phyloP scores from a whole-genome alignment of 108 stramenopile species.

The Parmales sp. region DNA sequence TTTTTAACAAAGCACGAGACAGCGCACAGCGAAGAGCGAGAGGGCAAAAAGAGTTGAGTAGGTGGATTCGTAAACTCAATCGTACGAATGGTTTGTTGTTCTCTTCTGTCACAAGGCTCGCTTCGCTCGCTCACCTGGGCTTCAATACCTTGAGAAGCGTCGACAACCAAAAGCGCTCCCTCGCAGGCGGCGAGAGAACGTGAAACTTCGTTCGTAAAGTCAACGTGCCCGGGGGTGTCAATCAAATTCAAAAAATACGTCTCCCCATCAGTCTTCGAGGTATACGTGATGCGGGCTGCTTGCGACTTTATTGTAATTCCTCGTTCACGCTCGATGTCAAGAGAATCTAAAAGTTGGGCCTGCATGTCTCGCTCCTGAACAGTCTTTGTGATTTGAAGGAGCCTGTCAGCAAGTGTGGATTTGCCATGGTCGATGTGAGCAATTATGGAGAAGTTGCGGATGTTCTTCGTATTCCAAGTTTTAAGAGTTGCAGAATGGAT shows the following conservation, averaged over 20 bases:
- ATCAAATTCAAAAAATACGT: conserved; percentile 66
- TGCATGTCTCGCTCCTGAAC: conserved; percentile 83
- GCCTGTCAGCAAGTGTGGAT: conserved; percentile 87
- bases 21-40: too few relatives aligned
- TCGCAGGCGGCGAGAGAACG: conserved; percentile 95
- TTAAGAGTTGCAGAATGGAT: background rate
- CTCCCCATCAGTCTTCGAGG: conserved; percentile 63
- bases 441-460: conserved; percentile 95
- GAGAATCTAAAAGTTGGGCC: conserved; percentile 85
- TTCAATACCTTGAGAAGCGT: conserved; percentile 96
- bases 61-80: background rate
- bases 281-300: conserved; percentile 87
- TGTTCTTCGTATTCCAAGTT: conserved; percentile 12
- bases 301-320: conserved; percentile 98
- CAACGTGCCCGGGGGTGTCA: conserved; percentile 86
- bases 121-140: conserved; percentile 59
- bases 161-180: conserved; percentile 95
- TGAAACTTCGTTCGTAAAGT: conserved; percentile 93
- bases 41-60: background rate
- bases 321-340: conserved; percentile 94
- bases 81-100: background rate
- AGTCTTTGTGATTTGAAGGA: conserved; percentile 75
- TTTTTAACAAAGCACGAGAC: background rate
- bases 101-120: too few relatives aligned
- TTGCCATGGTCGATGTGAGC: conserved; percentile 98